Conservation (phyloP, 345 rosid genomes). For the Citrus medica region DNA sequence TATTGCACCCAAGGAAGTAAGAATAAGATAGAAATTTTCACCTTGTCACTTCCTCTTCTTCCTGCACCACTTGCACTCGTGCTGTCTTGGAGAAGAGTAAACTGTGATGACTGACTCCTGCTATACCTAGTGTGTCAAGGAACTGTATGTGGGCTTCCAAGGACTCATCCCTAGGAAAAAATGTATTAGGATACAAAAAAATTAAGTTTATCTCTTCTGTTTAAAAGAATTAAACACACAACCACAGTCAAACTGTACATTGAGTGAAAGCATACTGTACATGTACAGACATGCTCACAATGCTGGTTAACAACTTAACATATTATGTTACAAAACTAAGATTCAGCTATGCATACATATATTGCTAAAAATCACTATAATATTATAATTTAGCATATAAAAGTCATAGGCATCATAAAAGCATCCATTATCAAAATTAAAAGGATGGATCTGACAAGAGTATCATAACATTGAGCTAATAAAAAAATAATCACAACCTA, state of each 20-base stretch:
- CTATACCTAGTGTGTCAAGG: conserved; percentile 75
- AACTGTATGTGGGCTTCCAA: conserved; percentile 64
- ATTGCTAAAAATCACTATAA: background rate
- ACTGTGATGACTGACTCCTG: conserved; percentile 98
- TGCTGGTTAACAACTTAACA: background rate
- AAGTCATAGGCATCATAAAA: background rate
- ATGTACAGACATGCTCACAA: background rate
- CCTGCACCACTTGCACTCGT: conserved; percentile 53
- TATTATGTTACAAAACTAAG: background rate
- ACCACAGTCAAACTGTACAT: background rate
- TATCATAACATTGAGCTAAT: background rate
- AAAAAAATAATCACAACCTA: background rate
- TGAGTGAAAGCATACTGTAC: background rate
- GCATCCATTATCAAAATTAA: background rate
- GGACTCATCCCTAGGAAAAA: conserved; percentile 50
- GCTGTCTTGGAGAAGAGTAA: conserved; percentile 86
- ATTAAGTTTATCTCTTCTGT: background rate
- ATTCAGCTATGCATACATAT: background rate
- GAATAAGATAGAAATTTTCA: conserved; percentile 14
- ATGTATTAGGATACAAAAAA: background rate
- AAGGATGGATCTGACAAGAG: background rate
- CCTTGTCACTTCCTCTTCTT: conserved; percentile 65
- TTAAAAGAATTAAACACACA: background rate
- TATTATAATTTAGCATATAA: background rate
- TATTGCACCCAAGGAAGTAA: background rate